Evolutionary conservation across 257 asterid genomes (phyloP).

Genomic region (Thymus quinquecostatus): DNA sequence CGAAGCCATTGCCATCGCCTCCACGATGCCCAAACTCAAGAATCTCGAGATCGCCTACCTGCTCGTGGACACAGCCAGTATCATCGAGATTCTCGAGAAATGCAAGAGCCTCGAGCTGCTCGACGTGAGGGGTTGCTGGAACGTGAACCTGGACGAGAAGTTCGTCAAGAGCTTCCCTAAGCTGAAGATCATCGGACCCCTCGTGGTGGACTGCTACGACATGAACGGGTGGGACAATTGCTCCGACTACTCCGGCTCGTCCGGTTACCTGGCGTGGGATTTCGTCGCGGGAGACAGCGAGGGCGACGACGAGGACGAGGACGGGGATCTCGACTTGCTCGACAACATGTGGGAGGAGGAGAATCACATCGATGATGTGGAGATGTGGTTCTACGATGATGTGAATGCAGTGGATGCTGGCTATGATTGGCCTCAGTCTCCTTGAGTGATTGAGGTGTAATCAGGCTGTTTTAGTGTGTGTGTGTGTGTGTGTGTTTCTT

Average conservation of each 20-base stretch:
- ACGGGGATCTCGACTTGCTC: constrained; percentile 44
- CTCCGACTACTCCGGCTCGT: constrained; percentile 66
- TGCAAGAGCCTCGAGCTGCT: constrained; percentile 69
- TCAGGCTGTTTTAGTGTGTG: not conserved
- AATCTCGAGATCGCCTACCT: constrained; percentile 84
- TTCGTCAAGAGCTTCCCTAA: constrained; percentile 49
- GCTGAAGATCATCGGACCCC: constrained; percentile 70
- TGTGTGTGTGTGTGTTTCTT: constrained; percentile 20
- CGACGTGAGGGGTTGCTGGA: constrained; percentile 86
- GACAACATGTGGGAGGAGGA: constrained; percentile 64
- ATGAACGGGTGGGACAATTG: constrained; percentile 61
- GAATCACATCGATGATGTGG: constrained; percentile 53
- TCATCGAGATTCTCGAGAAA: constrained; percentile 54
- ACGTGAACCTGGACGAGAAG: constrained; percentile 62
- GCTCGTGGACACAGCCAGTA: constrained; percentile 58
- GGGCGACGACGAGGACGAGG: constrained; percentile 48
- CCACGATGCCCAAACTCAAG: constrained; percentile 75
- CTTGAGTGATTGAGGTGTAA: constrained; percentile 48
- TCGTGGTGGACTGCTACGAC: constrained; percentile 56
- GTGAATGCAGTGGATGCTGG: constrained; percentile 59
- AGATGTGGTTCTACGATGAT: constrained; percentile 79
- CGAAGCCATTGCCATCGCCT: constrained; percentile 78
- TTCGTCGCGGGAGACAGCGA: constrained; percentile 59
- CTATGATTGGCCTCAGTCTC: constrained; percentile 83
- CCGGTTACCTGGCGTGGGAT: constrained; percentile 75